These are phyloP conservation scores for Tricladium varicosporioides DNA, from an alignment of 2,329 filamentous ascomycete species.

Conservation along the genomic window DNA sequence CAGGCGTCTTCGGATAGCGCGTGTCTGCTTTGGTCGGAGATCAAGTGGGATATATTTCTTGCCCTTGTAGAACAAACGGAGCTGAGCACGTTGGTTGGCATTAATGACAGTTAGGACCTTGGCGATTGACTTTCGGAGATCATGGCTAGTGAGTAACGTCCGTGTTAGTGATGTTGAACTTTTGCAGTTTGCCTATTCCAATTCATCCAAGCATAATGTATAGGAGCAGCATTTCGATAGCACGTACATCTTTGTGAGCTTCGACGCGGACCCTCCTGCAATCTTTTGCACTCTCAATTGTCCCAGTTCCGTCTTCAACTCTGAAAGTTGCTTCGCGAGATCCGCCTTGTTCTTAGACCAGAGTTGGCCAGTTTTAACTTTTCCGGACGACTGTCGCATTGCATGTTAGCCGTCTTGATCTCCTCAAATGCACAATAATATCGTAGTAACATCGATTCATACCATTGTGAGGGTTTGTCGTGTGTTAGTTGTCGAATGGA, in stretches of 20 bases:
- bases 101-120: slow-evolving; percentile 99
- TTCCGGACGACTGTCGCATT: slow-evolving; percentile 54
- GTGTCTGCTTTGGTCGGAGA: slow-evolving; percentile 97
- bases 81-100: slow-evolving; percentile 97
- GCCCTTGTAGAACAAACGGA: slow-evolving; percentile 99
- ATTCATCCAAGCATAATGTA: no score
- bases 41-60: slow-evolving; percentile 99
- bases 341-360: slow-evolving; percentile 99
- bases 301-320: slow-evolving; percentile 94
- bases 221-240: not conserved
- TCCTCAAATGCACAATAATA: slow-evolving; percentile 3
- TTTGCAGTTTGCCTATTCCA: no score
- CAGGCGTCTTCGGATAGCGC: slow-evolving; percentile 93
- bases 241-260: slow-evolving; percentile 95
- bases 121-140: slow-evolving; percentile 99
- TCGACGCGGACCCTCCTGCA: slow-evolving; percentile 83
- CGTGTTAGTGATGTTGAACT: not conserved
- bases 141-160: slow-evolving; percentile 64
- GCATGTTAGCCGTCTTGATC: slow-evolving; percentile 31
- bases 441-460: slow-evolving; percentile 4
- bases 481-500: slow-evolving; percentile 13
- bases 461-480: slow-evolving; percentile 26
- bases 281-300: slow-evolving; percentile 99
- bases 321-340: slow-evolving; percentile 88
- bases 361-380: slow-evolving; percentile 94